These are phyloP conservation scores for Paralagenidium karlingii DNA, from an alignment of 352 stramenopile genomes.

Conservation along the genomic window DNA sequence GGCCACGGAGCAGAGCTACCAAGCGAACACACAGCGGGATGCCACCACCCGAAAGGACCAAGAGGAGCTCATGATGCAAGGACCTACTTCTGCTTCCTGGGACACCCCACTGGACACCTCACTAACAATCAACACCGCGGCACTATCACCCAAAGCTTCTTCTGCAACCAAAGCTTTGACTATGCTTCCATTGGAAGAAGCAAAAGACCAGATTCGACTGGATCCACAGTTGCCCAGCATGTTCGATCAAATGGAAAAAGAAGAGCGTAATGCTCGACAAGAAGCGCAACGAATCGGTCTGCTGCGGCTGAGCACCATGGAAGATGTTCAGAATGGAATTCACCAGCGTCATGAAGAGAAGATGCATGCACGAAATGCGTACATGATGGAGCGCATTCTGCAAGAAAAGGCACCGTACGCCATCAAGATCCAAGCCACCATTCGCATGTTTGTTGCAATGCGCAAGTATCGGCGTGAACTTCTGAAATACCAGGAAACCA, in stretches of 20 bases:
- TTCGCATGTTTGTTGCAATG: slow-evolving; percentile 69
- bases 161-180: slow-evolving; percentile 3
- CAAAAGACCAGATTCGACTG: slow-evolving; percentile 17
- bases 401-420: slow-evolving; percentile 40
- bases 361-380: slow-evolving; percentile 22
- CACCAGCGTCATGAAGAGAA: slow-evolving; percentile 27
- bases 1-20: too few species aligned
- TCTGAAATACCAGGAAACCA: slow-evolving; percentile 16
- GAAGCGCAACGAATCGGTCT: slow-evolving; percentile 19
- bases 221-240: slow-evolving; percentile 49
- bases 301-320: slow-evolving; percentile 31
- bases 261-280: too few species aligned
- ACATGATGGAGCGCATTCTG: slow-evolving; percentile 50
- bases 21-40: slow-evolving; percentile 23
- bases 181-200: slow-evolving; percentile 12
- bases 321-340: slow-evolving; percentile 28
- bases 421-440: slow-evolving; percentile 78
- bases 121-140: too few species aligned
- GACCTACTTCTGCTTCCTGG: too few species aligned
- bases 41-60: slow-evolving; percentile 16
- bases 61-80: slow-evolving; percentile 12
- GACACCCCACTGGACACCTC: too few species aligned
- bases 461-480: slow-evolving; percentile 56
- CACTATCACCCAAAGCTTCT: too few species aligned
- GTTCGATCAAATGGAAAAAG: slow-evolving; percentile 66